Evolutionary conservation across 108 stramenopile genomes (phyloP).

Genomic region (Fragilaria crotonensis): DNA sequence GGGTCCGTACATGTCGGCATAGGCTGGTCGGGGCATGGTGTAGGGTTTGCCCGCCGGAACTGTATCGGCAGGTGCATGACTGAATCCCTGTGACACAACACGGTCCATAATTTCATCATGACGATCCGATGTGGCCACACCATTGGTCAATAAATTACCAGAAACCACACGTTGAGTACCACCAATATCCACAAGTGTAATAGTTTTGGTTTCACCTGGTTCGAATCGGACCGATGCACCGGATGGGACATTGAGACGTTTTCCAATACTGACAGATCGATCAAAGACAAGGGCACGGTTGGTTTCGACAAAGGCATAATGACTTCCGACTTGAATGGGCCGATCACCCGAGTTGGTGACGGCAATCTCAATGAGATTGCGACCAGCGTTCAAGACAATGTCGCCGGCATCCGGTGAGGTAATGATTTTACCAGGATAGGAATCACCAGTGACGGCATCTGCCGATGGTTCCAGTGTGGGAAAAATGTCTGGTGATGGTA

Average conservation of each 20-base stretch:
- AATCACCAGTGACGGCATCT: constrained; percentile 4
- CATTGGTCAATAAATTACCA: constrained; percentile 60
- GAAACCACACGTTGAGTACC: constrained; percentile 47
- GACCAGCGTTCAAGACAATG: constrained; percentile 55
- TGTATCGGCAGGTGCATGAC: constrained; percentile 22
- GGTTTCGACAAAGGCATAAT: constrained; percentile 90
- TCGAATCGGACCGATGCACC: constrained; percentile 95
- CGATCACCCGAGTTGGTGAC: constrained; percentile 96
- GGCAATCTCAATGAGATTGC: constrained; percentile 60
- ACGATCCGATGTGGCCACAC: constrained; percentile 24
- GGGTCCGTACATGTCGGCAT: constrained; percentile 82
- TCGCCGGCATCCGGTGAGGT: constrained; percentile 28
- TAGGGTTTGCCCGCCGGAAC: constrained; percentile 27
- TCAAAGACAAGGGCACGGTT: constrained; percentile 88
- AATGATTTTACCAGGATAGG: constrained; percentile 19
- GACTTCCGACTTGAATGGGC: constrained; percentile 92
- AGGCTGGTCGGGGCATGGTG: constrained; percentile 36
- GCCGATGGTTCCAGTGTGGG: no score
- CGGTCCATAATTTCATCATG: constrained; percentile 45
- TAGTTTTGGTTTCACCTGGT: constrained; percentile 92
- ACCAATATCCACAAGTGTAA: constrained; percentile 84
- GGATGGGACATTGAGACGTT: constrained; percentile 87
- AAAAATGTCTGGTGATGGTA: constrained; percentile 69
- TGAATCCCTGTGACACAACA: constrained; percentile 32
- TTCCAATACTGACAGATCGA: constrained; percentile 75